A percentile compares a stretch with the other conserved stretches of the same genome.
Conservation (phyloP, 176 grass and related monocot species). For the Ampelocalamus luodianensis region DNA sequence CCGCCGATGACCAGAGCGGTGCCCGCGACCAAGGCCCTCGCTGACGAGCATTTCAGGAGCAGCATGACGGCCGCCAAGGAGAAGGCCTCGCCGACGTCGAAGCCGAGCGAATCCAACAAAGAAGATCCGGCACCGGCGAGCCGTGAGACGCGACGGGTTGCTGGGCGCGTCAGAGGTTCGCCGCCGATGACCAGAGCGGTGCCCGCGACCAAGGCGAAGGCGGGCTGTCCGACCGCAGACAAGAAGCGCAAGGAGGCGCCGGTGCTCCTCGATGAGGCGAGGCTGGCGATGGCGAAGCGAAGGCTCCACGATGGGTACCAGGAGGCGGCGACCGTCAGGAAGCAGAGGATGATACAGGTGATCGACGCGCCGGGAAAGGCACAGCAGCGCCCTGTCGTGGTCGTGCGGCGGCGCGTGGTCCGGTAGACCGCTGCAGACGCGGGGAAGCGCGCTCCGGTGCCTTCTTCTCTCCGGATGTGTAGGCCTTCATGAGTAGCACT, state of each 20-base stretch:
- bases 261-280: neutral
- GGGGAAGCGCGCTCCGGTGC: neutral
- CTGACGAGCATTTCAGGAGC: neutral
- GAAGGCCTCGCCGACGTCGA: neutral
- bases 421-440: neutral
- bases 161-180: neutral
- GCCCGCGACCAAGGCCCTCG: neutral
- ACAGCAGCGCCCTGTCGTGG: neutral
- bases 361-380: neutral
- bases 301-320: neutral
- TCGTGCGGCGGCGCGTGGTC: neutral
- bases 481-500: neutral
- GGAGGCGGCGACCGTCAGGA: neutral
- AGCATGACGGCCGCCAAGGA: neutral
- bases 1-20: no score
- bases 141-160: neutral
- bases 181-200: no score
- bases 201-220: neutral
- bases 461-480: neutral
- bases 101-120: neutral
- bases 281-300: neutral
- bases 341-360: neutral
- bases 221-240: neutral
- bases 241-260: constrained; percentile 31
- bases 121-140: neutral